Evolutionary conservation across 805 yeast species (phyloP), one percentile per base, ranked within the genome.

Genomic region (Dipodascus albidus): DNA sequence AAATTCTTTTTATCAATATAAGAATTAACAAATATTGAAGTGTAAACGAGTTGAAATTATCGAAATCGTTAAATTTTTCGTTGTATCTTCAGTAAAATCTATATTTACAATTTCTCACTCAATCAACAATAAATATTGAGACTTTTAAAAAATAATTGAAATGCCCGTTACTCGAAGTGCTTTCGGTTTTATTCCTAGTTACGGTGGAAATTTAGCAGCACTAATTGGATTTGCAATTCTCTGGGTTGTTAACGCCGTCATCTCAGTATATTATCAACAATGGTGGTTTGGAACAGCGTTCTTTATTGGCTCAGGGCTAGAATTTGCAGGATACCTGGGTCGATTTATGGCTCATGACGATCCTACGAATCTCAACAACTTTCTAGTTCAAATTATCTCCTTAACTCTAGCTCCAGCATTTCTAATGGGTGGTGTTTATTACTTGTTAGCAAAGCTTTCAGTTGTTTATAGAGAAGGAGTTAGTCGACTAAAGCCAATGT

Each of bases 371-470:
- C 61, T 68, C 41, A 57, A 67, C 48, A 65, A 74, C 52, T 88
- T 74, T 62, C 62, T 84, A 47, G 68, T 82, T 60, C 95, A 88
- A 65, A 76, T 84, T 57, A 77, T 82, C 54, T 74, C 82, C 60
- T 69, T 87, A 54, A 86, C 91, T 0, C 67, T 89, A 50, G 91
- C 87, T 0, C 96, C 96, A 0, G 87, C 87, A 21, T 85, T 88
- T 65, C 71, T 85, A 49, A 84, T 86, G 86, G 96, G 85, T 2
- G 96, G 91, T 1, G 73, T 88, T 1, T 89, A 88, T 68, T 83
- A 76, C 59, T 71, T 81, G 52, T 68, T 88, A 57, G 88, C 85
- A 3, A 84, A 86, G 66, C 59, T 84, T 50, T 72, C 82, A 50
- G 80, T 82, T 54, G 66, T 86, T 0, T 81, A 80, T 61, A 87